Percentiles rank a stretch among this genome's conserved stretches.
These are phyloP conservation scores for Entoloma clypeatum DNA, from an alignment of 1,284 basidiomycete species.

Conservation along the genomic window DNA sequence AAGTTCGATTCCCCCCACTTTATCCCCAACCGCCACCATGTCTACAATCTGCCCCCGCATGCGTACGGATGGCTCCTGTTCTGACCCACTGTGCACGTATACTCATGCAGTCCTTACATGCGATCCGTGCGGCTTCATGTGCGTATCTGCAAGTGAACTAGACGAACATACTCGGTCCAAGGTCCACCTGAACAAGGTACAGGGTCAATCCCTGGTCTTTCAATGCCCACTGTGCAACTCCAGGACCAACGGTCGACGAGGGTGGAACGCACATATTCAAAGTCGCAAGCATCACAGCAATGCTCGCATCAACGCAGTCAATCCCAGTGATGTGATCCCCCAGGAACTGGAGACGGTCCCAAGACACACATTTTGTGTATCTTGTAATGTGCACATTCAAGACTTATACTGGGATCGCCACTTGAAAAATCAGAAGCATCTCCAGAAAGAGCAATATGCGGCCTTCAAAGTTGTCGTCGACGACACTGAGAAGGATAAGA, in stretches of 20 bases:
- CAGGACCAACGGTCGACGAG: conserved; percentile 1
- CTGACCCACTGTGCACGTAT: conserved; percentile 8
- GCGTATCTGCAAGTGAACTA: conserved; percentile 12
- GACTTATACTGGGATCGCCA: conserved; percentile 33
- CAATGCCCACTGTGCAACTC: conserved; percentile 15
- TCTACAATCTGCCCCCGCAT: conserved; percentile 17
- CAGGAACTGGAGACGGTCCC: conserved; percentile 27
- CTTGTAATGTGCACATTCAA: conserved; percentile 35
- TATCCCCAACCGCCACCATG: conserved; percentile 3
- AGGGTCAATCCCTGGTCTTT: conserved; percentile 8
- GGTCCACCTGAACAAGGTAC: conserved; percentile 14
- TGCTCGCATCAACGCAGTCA: conserved; percentile 5
- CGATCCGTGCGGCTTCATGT: conserved; percentile 19
- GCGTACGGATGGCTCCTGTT: conserved; percentile 16
- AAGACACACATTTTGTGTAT: conserved; percentile 32
- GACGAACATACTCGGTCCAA: conserved; percentile 11
- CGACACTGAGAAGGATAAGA: conserved; percentile 43
- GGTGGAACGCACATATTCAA: conserved; percentile 10
- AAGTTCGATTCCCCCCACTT: neutral
- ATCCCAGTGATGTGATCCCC: conserved; percentile 24
- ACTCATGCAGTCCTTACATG: conserved; percentile 17
- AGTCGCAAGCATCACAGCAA: conserved; percentile 9
- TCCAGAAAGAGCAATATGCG: conserved; percentile 31
- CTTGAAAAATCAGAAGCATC: conserved; percentile 27
- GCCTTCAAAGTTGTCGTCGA: conserved; percentile 36